These are phyloP conservation scores for Phaeosphaeriaceae sp. DNA, from an alignment of 2,329 filamentous ascomycete genomes.

Conservation along the genomic window DNA sequence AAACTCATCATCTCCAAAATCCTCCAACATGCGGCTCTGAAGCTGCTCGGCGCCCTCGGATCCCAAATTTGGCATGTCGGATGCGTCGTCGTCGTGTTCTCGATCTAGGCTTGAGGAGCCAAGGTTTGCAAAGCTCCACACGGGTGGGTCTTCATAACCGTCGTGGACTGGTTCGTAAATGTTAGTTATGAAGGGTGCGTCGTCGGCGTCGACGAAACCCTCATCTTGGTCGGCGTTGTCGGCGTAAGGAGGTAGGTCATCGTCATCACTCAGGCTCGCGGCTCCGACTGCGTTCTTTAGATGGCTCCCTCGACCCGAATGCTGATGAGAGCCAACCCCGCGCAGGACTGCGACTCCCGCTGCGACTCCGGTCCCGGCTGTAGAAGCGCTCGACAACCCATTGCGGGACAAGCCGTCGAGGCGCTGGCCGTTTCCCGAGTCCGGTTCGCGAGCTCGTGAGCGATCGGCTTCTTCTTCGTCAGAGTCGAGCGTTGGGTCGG, in stretches of 20 bases:
- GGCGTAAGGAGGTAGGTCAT: conserved; percentile 20
- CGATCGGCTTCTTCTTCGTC: conserved; percentile 48
- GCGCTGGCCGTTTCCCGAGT: conserved; percentile 83
- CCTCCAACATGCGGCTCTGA: conserved; percentile 30
- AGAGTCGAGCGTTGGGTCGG: conserved; percentile 44
- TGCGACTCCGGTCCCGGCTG: conserved; percentile 66
- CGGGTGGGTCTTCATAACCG: conserved; percentile 12
- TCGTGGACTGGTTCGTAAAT: conserved; percentile 9
- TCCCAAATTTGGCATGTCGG: conserved; percentile 29
- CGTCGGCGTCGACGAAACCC: conserved; percentile 14
- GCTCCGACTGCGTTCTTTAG: conserved; percentile 43
- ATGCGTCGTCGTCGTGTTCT: conserved; percentile 27
- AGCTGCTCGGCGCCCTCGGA: conserved; percentile 25
- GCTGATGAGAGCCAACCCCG: conserved; percentile 42
- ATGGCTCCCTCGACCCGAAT: conserved; percentile 41
- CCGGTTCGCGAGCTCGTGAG: conserved; percentile 57
- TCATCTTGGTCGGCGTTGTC: conserved; percentile 28
- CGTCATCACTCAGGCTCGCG: conserved; percentile 38
- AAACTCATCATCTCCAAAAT: conserved; percentile 39
- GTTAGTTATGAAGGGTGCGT: not conserved
- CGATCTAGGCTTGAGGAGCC: not conserved
- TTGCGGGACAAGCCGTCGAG: conserved; percentile 85
- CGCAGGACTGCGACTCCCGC: conserved; percentile 59
- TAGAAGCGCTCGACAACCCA: conserved; percentile 87
- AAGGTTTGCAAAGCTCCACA: conserved; percentile 32